Evolutionary conservation across 768 basidiomycete genomes (phyloP).

Genomic region (Daedalea quercina): DNA sequence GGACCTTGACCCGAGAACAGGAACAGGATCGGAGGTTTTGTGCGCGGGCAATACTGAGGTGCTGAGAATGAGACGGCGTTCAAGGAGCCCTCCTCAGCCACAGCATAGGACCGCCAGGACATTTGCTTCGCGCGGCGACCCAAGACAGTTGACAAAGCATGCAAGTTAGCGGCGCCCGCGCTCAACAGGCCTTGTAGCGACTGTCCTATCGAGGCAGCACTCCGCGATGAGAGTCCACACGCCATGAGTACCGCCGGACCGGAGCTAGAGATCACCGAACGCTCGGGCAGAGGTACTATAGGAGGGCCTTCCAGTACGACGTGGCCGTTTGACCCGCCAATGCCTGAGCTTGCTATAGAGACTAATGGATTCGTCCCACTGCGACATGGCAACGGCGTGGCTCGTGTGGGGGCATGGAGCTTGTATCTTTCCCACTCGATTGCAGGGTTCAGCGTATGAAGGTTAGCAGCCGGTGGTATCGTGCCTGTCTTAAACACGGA

Average conservation of each 20-base stretch:
- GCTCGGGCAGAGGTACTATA: neutral
- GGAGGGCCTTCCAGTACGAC: slow-evolving; percentile 32
- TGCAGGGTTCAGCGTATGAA: slow-evolving; percentile 27
- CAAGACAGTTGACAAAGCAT: neutral
- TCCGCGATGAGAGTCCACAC: slow-evolving; percentile 8
- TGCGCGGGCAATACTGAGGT: neutral
- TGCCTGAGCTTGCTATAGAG: slow-evolving; percentile 37
- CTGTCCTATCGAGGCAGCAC: neutral
- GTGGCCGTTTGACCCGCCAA: slow-evolving; percentile 39
- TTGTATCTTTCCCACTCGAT: slow-evolving; percentile 34
- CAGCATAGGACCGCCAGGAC: slow-evolving; percentile 8
- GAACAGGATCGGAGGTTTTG: slow-evolving; percentile 26
- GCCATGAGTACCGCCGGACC: slow-evolving; percentile 2
- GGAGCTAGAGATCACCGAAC: neutral
- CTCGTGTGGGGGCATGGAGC: slow-evolving; percentile 28
- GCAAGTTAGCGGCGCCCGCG: neutral
- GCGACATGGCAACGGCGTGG: slow-evolving; percentile 21
- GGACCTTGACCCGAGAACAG: slow-evolving; percentile 35
- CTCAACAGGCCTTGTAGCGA: neutral
- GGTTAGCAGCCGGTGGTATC: slow-evolving; percentile 37
- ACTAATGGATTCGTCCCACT: slow-evolving; percentile 23
- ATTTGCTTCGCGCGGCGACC: slow-evolving; percentile 7
- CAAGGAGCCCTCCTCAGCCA: slow-evolving; percentile 1
- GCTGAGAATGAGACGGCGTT: neutral
- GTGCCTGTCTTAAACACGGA: slow-evolving; percentile 28